Base-by-base conservation (phyloP, 164 flowering plant genomes). In the Tetrastigma voinierianum region DNA sequence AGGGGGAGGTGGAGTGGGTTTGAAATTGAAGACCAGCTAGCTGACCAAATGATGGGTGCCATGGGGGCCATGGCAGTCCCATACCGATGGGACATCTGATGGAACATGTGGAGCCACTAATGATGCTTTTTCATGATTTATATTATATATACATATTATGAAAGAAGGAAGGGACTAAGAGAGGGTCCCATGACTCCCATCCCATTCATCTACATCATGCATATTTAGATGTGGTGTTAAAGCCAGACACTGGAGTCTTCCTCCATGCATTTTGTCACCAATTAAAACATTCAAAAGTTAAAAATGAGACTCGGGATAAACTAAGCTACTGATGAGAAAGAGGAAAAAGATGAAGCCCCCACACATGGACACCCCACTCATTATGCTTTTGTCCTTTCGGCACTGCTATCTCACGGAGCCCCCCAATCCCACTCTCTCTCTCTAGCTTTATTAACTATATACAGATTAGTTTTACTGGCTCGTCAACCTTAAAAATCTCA, bases 231-330 rank as follows among this genome's bases (percentile, higher is more conserved):
- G 78, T 59, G 61, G 74, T 67, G 74, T 18, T 75, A 70, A 71
- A 75, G 78, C 67, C 12, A 64, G 69, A 75, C 78, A 70, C 55
- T 67, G 78, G 78, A 71, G 71, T 64, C 59, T 75, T 75, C 72
- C 59, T 67, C 65, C 61, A 55, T 67, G 66, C 67, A 70, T n/a
- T n/a, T 65, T 74, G 70, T 65, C 70, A 74, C 63, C 57, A 57
- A 58, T n/a, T n/a, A n/a, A 32, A 32, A 4, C 40, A 2, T 32
- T 32, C 40, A 32, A 32, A 32, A 32, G 40, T 32, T 32, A 3
- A 32, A 32, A 32, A 32, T 4, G 40, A 32, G 6, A 3, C 40
- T 25, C 40, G 6, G 40, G 40, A 32, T 32, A 32, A 32, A 32
- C 40, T 32, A 32, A n/a, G n/a, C n/a, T n/a, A n/a, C n/a, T n/a